Percentiles rank a stretch among this genome's conserved stretches.
Conservation (phyloP, 768 basidiomycete species). For the Saitozyma podzolica region DNA sequence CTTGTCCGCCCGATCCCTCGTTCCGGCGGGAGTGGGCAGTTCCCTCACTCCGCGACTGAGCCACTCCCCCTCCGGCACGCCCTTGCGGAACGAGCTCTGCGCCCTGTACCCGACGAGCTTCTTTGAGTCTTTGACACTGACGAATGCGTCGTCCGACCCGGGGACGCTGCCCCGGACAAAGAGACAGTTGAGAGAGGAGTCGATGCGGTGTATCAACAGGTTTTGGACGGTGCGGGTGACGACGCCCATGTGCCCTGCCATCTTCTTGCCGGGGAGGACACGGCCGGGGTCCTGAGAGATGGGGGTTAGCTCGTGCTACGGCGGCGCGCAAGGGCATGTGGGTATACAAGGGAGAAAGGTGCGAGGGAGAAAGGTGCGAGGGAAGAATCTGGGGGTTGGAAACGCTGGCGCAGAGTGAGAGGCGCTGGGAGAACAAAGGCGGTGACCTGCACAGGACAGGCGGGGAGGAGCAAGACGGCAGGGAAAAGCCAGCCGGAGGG, state of each 20-base stretch:
- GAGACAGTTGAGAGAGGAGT: constrained; percentile 78
- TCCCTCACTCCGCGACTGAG: constrained; percentile 64
- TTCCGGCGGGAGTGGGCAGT: constrained; percentile 91
- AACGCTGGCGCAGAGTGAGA: too few species aligned
- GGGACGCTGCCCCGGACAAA: constrained; percentile 91
- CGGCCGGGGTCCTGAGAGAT: constrained; percentile 86
- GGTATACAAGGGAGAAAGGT: neutral
- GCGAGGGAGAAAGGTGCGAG: neutral
- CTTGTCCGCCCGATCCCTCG: constrained; percentile 57
- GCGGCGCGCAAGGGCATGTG: too few species aligned
- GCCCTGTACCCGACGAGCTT: constrained; percentile 77
- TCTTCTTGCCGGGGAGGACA: constrained; percentile 95
- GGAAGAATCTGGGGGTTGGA: too few species aligned
- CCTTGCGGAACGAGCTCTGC: constrained; percentile 57
- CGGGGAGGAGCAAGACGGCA: too few species aligned
- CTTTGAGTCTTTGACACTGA: constrained; percentile 83
- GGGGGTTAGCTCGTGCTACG: too few species aligned
- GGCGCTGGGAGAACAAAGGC: too few species aligned
- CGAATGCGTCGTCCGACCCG: constrained; percentile 82
- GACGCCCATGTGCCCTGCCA: constrained; percentile 91
- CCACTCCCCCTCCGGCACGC: constrained; percentile 42
- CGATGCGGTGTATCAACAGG: constrained; percentile 82
- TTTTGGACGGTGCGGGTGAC: constrained; percentile 81
- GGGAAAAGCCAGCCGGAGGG: too few species aligned
- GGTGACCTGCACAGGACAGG: too few species aligned